Evolutionary conservation across 495 filamentous ascomycete species (phyloP).

Genomic region (Hypoxylon trugodes): DNA sequence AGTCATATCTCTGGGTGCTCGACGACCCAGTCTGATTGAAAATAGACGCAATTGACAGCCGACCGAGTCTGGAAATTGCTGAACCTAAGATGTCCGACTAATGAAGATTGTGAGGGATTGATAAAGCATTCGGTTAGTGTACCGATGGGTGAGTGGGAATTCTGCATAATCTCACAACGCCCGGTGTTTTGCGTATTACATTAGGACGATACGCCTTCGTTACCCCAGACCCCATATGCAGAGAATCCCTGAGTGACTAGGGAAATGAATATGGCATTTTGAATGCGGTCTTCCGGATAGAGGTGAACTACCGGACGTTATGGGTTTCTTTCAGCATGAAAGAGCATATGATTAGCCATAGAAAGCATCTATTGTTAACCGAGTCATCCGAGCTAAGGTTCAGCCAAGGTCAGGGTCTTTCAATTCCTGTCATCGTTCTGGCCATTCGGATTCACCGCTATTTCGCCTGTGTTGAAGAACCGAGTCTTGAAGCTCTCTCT

Average conservation of each 20-base stretch:
- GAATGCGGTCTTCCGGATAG: background rate
- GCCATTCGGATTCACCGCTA: slow-evolving; percentile 31
- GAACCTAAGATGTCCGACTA: background rate
- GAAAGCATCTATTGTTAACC: slow-evolving; percentile 5
- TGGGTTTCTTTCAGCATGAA: background rate
- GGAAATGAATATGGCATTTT: background rate
- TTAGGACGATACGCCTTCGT: background rate
- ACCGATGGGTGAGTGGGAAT: background rate
- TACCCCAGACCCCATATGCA: slow-evolving; percentile 17
- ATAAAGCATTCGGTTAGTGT: background rate
- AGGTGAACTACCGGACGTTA: no score
- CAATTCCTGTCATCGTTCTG: slow-evolving; percentile 11
- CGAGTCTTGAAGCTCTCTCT: background rate
- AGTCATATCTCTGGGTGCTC: no score
- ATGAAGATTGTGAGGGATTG: background rate
- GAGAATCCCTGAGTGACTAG: background rate
- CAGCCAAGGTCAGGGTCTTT: slow-evolving; percentile 10
- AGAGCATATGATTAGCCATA: slow-evolving; percentile 7
- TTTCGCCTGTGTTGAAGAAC: background rate
- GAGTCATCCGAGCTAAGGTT: slow-evolving; percentile 15
- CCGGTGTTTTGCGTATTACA: background rate
- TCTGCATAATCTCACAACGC: background rate
- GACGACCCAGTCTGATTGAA: no score
- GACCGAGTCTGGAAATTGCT: no score
- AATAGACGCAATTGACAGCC: no score